phyloP scores from a whole-genome alignment of 805 yeast species.

The Saturnispora saitoi region DNA sequence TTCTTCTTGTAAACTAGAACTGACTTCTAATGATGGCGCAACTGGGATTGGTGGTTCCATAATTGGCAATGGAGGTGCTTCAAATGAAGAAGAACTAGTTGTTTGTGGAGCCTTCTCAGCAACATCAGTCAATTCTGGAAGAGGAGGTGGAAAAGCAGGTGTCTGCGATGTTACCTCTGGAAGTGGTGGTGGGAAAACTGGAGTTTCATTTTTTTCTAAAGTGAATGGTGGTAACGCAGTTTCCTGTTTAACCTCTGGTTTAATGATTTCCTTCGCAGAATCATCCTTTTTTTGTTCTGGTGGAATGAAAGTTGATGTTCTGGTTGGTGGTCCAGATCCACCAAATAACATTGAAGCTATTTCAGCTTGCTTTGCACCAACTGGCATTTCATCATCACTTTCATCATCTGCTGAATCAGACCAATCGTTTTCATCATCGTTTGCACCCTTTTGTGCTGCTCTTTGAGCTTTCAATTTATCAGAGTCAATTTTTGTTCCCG shows the following conservation, averaged over 20 bases:
- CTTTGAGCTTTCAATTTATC: conserved; percentile 62
- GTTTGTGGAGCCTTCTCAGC: background rate
- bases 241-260: background rate
- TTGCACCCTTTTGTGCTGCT: conserved; percentile 56
- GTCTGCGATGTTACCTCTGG: conserved; percentile 8
- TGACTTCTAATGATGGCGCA: background rate
- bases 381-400: conserved; percentile 40
- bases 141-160: conserved; percentile 14
- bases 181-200: conserved; percentile 10
- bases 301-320: conserved; percentile 20
- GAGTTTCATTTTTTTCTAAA: background rate
- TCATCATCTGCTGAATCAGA: conserved; percentile 34
- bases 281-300: background rate
- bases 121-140: conserved; percentile 8
- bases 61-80: no score
- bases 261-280: background rate
- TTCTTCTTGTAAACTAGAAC: background rate
- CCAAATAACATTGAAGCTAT: conserved; percentile 48
- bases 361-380: conserved; percentile 46
- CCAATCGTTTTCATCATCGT: conserved; percentile 32
- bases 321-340: conserved; percentile 25
- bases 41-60: background rate
- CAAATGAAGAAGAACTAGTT: background rate
- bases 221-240: no score
- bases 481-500: conserved; percentile 37